Conservation (phyloP, 768 basidiomycete genomes). For the Suillus weaverae region DNA sequence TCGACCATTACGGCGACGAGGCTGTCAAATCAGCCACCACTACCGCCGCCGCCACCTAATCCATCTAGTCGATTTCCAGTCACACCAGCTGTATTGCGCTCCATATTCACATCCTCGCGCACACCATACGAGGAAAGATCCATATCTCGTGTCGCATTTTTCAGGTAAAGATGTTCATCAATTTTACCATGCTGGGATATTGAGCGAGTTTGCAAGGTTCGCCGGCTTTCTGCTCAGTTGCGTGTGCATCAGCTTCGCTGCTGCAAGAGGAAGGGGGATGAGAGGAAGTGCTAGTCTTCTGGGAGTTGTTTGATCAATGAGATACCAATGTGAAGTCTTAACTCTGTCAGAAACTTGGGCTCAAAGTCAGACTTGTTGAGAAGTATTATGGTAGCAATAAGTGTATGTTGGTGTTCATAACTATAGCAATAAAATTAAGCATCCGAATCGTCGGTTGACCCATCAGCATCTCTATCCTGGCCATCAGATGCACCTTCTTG, state of each 20-base stretch:
- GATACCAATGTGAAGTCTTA: not conserved
- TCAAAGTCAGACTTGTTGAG: not conserved
- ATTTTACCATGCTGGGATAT: conserved; percentile 2
- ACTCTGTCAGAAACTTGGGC: not conserved
- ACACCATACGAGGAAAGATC: conserved; percentile 80
- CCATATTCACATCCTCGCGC: conserved; percentile 85
- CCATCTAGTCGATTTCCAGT: conserved; percentile 71
- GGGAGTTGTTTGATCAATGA: conserved; percentile 49
- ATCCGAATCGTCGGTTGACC: conserved; percentile 21
- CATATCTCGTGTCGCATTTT: conserved; percentile 84
- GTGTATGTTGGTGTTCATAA: not conserved
- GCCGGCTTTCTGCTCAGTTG: conserved; percentile 83
- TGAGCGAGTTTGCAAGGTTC: conserved; percentile 48
- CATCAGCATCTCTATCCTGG: conserved; percentile 18
- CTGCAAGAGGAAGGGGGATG: conserved; percentile 68
- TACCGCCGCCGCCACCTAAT: conserved; percentile 44
- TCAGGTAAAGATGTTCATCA: conserved; percentile 51
- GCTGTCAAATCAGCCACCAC: conserved; percentile 26
- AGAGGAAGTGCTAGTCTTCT: conserved; percentile 65
- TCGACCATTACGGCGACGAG: conserved; percentile 47
- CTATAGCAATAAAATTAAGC: conserved; percentile 4
- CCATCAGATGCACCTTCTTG: conserved; percentile 13
- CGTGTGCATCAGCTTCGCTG: conserved; percentile 73
- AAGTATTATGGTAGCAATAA: conserved; percentile 4
- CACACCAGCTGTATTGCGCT: conserved; percentile 76